Base-by-base conservation (phyloP, 257 asterid species). In the Petunia axillaris region DNA sequence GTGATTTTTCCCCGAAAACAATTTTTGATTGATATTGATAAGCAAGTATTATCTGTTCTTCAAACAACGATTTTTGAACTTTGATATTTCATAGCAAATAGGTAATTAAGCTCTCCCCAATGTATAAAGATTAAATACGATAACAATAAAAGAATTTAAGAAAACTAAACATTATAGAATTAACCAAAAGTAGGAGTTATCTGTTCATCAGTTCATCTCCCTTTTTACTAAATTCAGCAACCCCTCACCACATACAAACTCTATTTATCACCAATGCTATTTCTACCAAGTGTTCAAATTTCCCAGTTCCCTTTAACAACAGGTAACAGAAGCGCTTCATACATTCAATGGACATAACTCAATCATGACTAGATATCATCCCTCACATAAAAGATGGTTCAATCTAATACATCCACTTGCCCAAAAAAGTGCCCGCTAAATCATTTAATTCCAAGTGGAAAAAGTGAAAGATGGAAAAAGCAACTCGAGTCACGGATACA, bases 381-480 rank as follows among this genome's bases (percentile, higher is more conserved):
- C 57, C n/a, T 3, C 13, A 70, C 14, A 48, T 9, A 35, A 16
- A 0, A 8, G 53, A 5, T 5, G 9, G 2, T 48, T 48, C 63
- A 57, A 57, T 57, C 36, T 57, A 55, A 5, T 57, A 57, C 16
- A 57, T 5, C 63, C 63, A 57, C 63, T 57, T 57, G 63, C 63
- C 14, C 53, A 48, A 25, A 50, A 73, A 73, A 11, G 77, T 48
- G 62, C 35, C 46, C 36, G 36, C 35, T 46, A 66, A 68, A 68
- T 57, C 57, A 68, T 68, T 44, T 1, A 68, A 43, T 43, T 68
- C 76, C 76, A 1, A 43, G 57, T n/a, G 15, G 76, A 70, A 70
- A 71, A 71, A 5, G 46, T 50, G 62, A 71, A 48, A 25, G 25
- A 25, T 25, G 25, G 25, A 25, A 25, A 71, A 50, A 3, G 62